Evolutionary conservation across 129 eudicot genomes (phyloP), one percentile per base, ranked within the genome.

Genomic region (Pulicaria dysenterica): DNA sequence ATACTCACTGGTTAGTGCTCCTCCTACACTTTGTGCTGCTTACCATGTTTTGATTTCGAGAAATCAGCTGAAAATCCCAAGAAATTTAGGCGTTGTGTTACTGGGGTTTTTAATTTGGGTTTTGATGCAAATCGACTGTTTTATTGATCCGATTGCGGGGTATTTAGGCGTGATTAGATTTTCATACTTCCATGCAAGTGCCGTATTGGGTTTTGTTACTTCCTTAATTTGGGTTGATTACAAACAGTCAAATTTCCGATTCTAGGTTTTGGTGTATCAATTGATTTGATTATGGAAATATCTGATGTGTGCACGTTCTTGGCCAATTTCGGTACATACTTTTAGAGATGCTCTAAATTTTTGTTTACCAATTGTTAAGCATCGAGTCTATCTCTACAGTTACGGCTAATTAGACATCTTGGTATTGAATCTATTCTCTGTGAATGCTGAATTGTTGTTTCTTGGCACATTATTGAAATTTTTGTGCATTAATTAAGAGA

Each of bases 1-100:
- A 1, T 36, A 61, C 42, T 62, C 72, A 77, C 66, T 43, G 72
- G 76, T 77, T 59, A 69, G 81, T 77, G 42, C 12, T 73, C 48
- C 70, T 73, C 38, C 68, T 77, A 47, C 70, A 40, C 81, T 77
- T 24, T 7, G 39, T 60, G 34, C 76, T 67, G 59, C 37, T 67
- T 13, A 47, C 11, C 24, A 31, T 46, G 69, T 39, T 45, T 8
- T 69, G 49, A 11, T 14, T 51, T 41, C 7, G 41, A 60, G 53
- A 17, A 41, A 39, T 53, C 58, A 59, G 64, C 47, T 51, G 66
- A 64, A 48, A 31, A 8, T 64, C 10, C 49, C 38, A 45, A 60
- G 49, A 39, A 38, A 8, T 47, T 59, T 9, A 24, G 77, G 16
- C 60, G 67, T 44, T 43, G 53, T 64, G 58, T 44, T 17, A 11